Conservation (phyloP, 2,329 filamentous ascomycete genomes). For the Claviceps africana region DNA sequence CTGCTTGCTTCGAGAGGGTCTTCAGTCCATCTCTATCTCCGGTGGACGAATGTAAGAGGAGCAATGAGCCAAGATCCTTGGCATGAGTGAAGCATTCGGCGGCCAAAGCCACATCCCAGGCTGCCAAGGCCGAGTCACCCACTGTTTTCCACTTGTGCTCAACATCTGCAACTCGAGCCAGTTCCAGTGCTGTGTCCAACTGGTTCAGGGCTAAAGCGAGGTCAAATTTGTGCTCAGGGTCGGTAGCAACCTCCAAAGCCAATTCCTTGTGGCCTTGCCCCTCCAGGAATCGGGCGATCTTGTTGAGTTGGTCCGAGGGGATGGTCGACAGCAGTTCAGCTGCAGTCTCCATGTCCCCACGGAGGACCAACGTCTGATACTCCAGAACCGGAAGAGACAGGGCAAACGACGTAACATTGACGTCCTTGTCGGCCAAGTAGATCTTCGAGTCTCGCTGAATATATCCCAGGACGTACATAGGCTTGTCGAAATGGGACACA, state of each 20-base stretch:
- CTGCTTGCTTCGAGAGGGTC: constrained; percentile 59
- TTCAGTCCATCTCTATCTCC: constrained; percentile 62
- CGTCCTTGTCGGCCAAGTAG: constrained; percentile 92
- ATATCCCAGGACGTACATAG: constrained; percentile 91
- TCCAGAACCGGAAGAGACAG: constrained; percentile 88
- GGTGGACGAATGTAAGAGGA: constrained; percentile 79
- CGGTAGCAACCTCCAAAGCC: constrained; percentile 84
- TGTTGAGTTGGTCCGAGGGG: constrained; percentile 88
- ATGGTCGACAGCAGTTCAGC: constrained; percentile 74
- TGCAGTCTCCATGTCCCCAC: constrained; percentile 84
- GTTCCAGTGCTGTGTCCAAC: constrained; percentile 69
- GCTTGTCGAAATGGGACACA: constrained; percentile 88
- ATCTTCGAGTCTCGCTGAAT: constrained; percentile 89
- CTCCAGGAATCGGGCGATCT: constrained; percentile 93
- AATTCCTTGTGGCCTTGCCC: constrained; percentile 95
- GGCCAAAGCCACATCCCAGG: constrained; percentile 77
- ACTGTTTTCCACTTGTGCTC: constrained; percentile 99
- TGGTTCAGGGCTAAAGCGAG: constrained; percentile 72
- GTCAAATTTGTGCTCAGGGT: constrained; percentile 93
- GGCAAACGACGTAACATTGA: constrained; percentile 77
- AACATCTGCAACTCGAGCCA: constrained; percentile 69
- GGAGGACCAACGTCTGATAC: constrained; percentile 90
- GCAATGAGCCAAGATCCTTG: constrained; percentile 76
- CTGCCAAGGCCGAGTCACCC: constrained; percentile 74
- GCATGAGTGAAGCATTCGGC: constrained; percentile 87